Conservation (phyloP, 192 early-diverging fungal species). For the Coemansia sp. region DNA sequence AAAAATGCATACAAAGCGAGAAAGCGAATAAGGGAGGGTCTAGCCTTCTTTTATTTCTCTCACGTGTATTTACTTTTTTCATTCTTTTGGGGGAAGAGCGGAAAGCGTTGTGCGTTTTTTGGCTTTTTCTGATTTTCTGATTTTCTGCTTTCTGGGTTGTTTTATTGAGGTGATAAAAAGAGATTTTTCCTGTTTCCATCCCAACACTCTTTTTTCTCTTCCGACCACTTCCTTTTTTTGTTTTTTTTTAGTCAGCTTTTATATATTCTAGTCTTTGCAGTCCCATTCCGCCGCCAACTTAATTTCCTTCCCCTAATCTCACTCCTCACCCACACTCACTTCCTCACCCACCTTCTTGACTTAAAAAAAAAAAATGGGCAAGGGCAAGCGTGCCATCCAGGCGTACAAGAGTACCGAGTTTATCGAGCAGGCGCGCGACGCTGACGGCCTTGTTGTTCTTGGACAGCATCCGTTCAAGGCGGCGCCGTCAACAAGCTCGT, state of each 20-base stretch:
- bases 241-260: not conserved
- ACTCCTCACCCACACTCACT: not conserved
- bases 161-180: too few relatives aligned
- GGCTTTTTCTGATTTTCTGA: too few relatives aligned
- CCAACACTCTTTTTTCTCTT: not conserved
- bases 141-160: too few relatives aligned
- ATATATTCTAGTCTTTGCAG: not conserved
- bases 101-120: too few relatives aligned
- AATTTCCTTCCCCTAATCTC: not conserved
- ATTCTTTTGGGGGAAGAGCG: too few relatives aligned
- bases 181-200: not conserved
- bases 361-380: constrained; percentile 26
- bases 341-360: too few relatives aligned
- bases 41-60: not conserved
- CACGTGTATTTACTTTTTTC: too few relatives aligned
- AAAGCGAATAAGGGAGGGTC: not conserved
- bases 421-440: constrained; percentile 35
- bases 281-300: not conserved
- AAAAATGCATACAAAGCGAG: not conserved
- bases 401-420: constrained; percentile 45
- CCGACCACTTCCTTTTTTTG: not conserved
- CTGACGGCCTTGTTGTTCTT: constrained; percentile 19
- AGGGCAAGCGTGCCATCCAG: constrained; percentile 45
- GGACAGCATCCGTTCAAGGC: constrained; percentile 28
- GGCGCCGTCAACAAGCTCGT: constrained; percentile 32